A percentile compares a stretch with the other conserved stretches of the same genome.
phyloP scores from a whole-genome alignment of 306 rosid genomes.

The Sicyos baderoa region DNA sequence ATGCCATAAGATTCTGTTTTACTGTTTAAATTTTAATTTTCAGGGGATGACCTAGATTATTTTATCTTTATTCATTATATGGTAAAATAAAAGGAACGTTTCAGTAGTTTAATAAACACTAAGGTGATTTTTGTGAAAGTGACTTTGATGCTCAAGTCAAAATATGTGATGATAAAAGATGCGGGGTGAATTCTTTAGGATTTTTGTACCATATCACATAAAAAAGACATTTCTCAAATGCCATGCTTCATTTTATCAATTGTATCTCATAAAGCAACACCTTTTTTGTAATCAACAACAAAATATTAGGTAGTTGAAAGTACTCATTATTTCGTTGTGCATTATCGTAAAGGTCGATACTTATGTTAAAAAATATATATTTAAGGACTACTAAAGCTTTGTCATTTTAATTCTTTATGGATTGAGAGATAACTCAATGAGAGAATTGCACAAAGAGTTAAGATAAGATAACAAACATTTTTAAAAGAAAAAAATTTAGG shows the following conservation, averaged over 20 bases:
- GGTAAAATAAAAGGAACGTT: not conserved
- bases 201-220: not conserved
- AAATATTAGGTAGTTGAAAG: too few relatives aligned
- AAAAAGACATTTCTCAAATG: not conserved
- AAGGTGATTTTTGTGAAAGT: not conserved
- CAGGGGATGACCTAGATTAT: too few relatives aligned
- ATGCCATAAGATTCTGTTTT: not conserved
- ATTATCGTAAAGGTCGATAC: too few relatives aligned
- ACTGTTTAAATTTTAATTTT: not conserved
- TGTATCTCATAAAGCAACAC: not conserved
- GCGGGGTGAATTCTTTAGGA: not conserved
- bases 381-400: too few relatives aligned
- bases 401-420: too few relatives aligned
- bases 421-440: too few relatives aligned
- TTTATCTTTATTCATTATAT: not conserved
- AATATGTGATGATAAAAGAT: not conserved
- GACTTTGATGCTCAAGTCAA: slow-evolving; percentile 3
- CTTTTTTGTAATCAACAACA: too few relatives aligned
- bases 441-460: too few relatives aligned
- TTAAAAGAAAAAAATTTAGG: too few relatives aligned
- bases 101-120: not conserved
- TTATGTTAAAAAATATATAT: too few relatives aligned
- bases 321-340: too few relatives aligned
- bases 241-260: not conserved
- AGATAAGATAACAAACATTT: too few relatives aligned